Base-by-base conservation (phyloP, 2,329 filamentous ascomycete species). In the Stagonosporopsis chrysanthemi region DNA sequence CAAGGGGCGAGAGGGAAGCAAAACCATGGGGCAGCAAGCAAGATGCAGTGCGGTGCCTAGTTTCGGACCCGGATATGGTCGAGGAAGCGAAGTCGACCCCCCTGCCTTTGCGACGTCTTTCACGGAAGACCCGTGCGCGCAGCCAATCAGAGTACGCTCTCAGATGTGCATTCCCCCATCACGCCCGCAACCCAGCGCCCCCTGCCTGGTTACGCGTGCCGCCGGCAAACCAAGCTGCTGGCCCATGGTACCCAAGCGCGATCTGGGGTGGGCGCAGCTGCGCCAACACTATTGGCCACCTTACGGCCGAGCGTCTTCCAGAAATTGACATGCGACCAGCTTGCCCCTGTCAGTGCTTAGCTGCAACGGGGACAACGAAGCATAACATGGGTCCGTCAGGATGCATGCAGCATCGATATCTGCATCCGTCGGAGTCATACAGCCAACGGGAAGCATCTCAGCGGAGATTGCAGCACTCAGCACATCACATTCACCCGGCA, bases 391-490 rank as follows among this genome's bases (percentile, higher is more conserved):
- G 49, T 38, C 58, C 48, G 51, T 60, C 59, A 64, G 62, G 56
- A 53, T 56, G 60, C 56, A 64, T 64, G 66, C 69, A 67, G 66
- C 58, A 68, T 66, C 64, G 61, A 67, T 49, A 57, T 61, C 53
- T 66, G 64, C 64, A 61, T 57, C 61, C 42, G 51, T 60, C 50
- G 54, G 49, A 61, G 66, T 67, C 62, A 64, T 63, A 69, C 68
- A 63, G 57, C 64, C 70, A 75, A 74, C 69, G 66, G 54, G 70
- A 65, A 63, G 58, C 60, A 56, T 60, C 47, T 59, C 57, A 42
- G 64, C 70, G 65, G 71, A 74, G 63, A 73, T 73, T 75, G 70
- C 69, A 64, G 63, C 70, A 69, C 68, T 69, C 67, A 66, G 63
- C 60, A 53, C 56, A 51, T 51, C 49, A 57, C 62, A 62, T 65